Conservation (phyloP, 2,329 filamentous ascomycete species). For the Westerdykella ornata region DNA sequence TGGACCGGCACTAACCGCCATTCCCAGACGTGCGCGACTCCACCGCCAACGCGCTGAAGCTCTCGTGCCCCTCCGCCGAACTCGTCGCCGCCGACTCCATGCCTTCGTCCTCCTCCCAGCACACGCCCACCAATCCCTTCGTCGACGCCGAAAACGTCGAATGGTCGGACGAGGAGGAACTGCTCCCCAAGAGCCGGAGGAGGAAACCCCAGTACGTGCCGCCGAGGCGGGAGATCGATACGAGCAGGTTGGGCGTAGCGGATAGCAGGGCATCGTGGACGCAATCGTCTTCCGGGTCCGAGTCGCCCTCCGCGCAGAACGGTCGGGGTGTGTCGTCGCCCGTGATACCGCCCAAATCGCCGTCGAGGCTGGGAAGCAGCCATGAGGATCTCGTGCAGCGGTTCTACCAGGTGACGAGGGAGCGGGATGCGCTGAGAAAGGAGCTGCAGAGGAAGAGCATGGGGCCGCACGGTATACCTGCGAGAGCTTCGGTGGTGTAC, state of each 20-base stretch:
- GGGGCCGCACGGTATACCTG: slow-evolving; percentile 25
- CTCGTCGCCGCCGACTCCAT: slow-evolving; percentile 7
- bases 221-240: slow-evolving; percentile 8
- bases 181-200: slow-evolving; percentile 26
- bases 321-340: slow-evolving; percentile 17
- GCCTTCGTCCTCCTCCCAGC: slow-evolving; percentile 11
- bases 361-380: slow-evolving; percentile 30
- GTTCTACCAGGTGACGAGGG: slow-evolving; percentile 35
- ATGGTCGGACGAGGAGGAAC: slow-evolving; percentile 35
- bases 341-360: slow-evolving; percentile 31
- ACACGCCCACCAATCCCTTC: slow-evolving; percentile 25
- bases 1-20: slow-evolving; percentile 6
- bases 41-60: slow-evolving; percentile 32
- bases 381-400: slow-evolving; percentile 35
- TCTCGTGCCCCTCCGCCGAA: slow-evolving; percentile 35
- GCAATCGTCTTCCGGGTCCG: slow-evolving; percentile 18
- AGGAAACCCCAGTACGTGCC: slow-evolving; percentile 27
- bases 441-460: slow-evolving; percentile 32
- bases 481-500: slow-evolving; percentile 22
- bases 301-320: slow-evolving; percentile 16
- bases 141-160: slow-evolving; percentile 26
- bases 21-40: slow-evolving; percentile 32
- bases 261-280: slow-evolving; percentile 3
- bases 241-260: background rate
- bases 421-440: slow-evolving; percentile 33